A percentile compares a stretch with the other conserved stretches of the same genome.
Conservation (phyloP, 495 filamentous ascomycete species). For the Hypoxylon intermedium region DNA sequence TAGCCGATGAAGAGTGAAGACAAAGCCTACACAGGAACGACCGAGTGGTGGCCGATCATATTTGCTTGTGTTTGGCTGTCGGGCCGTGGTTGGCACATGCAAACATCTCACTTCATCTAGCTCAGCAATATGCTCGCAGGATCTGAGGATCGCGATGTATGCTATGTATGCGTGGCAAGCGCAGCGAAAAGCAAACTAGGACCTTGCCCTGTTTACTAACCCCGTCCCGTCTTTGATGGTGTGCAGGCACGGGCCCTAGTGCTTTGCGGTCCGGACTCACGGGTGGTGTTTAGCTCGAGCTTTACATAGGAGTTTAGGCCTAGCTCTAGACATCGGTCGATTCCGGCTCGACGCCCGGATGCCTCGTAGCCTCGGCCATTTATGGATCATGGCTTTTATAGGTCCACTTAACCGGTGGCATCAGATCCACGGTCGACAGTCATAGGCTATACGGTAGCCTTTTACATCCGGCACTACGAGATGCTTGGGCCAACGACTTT, state of each 20-base stretch:
- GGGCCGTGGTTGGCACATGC: not conserved
- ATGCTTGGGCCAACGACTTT: not conserved
- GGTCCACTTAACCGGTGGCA: conserved; percentile 13
- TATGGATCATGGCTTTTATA: not conserved
- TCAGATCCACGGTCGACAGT: not conserved
- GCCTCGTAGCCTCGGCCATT: conserved; percentile 7
- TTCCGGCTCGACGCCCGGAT: conserved; percentile 19
- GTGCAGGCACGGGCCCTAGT: conserved; percentile 17
- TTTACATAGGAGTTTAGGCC: no score
- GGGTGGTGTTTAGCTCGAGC: conserved; percentile 20
- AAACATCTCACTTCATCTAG: conserved; percentile 10
- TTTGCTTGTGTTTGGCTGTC: conserved; percentile 14
- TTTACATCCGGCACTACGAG: conserved; percentile 1
- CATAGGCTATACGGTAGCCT: no score
- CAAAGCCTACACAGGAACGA: conserved; percentile 11
- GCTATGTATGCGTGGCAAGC: conserved; percentile 23
- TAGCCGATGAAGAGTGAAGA: conserved; percentile 9
- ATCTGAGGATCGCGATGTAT: conserved; percentile 24
- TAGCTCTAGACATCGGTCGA: conserved; percentile 13
- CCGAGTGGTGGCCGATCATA: conserved; percentile 13
- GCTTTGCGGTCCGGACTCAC: conserved; percentile 28
- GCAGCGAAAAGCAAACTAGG: conserved; percentile 24
- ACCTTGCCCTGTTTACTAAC: conserved; percentile 1
- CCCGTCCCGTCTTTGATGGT: conserved; percentile 17
- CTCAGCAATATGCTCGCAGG: conserved; percentile 13